These are phyloP conservation scores for Monotropa hypopitys DNA, from an alignment of 179 eudicot genomes.

Conservation along the genomic window DNA sequence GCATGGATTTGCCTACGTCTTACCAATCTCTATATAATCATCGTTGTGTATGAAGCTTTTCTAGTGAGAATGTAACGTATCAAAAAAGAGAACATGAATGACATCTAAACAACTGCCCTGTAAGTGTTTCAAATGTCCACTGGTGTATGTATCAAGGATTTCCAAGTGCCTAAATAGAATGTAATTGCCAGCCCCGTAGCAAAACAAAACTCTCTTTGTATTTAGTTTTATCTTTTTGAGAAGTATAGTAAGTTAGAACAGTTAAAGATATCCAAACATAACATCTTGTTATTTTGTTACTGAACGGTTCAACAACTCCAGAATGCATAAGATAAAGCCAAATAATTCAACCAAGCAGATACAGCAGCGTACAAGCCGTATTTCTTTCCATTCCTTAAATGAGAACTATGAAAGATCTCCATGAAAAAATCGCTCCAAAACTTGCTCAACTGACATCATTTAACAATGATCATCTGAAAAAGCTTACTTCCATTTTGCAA, in stretches of 20 bases:
- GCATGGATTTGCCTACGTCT: not conserved
- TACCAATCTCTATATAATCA: not conserved
- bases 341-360: not conserved
- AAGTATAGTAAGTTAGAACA: not conserved
- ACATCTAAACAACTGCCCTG: not conserved
- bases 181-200: not conserved
- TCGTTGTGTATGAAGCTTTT: not conserved
- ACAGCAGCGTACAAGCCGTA: not conserved
- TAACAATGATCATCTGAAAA: not conserved
- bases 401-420: not conserved
- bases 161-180: not conserved
- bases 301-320: not conserved
- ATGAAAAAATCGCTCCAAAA: not conserved
- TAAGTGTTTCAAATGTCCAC: not conserved
- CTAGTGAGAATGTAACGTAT: not conserved
- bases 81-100: not conserved
- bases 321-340: not conserved
- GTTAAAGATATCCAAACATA: not conserved
- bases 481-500: not conserved
- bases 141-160: not conserved
- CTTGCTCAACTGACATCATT: not conserved
- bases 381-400: not conserved
- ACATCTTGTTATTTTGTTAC: not conserved
- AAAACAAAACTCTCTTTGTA: not conserved
- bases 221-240: not conserved